Percentiles rank a stretch among this genome's conserved stretches.
These are phyloP conservation scores for Paulownia fortunei DNA, from an alignment of 257 asterid species.

Conservation along the genomic window DNA sequence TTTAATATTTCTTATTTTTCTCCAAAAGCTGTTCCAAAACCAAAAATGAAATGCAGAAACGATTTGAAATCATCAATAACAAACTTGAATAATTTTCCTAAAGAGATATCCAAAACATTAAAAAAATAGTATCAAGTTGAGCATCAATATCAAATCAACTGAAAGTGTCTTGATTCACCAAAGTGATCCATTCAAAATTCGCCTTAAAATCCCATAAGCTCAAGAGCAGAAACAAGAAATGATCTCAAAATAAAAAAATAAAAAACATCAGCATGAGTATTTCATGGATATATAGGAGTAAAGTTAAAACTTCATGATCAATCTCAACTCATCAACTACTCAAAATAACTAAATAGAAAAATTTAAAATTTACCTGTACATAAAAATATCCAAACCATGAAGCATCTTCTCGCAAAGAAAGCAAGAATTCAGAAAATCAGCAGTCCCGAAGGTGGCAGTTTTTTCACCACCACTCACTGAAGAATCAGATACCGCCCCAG, in stretches of 20 bases:
- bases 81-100: background rate
- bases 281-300: background rate
- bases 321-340: background rate
- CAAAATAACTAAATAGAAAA: background rate
- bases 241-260: background rate
- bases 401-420: conserved; percentile 80
- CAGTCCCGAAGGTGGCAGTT: conserved; percentile 24
- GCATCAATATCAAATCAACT: conserved; percentile 18
- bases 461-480: conserved; percentile 28
- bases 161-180: conserved; percentile 9
- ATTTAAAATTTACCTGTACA: conserved; percentile 67
- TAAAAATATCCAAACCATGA: conserved; percentile 87
- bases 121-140: conserved; percentile 3
- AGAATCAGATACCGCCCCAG: conserved; percentile 29
- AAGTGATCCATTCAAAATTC: background rate
- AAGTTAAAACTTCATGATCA: background rate
- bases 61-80: background rate
- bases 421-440: conserved; percentile 73
- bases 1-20: background rate
- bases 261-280: background rate
- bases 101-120: background rate
- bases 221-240: conserved; percentile 26
- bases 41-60: background rate
- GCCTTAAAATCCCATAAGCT: background rate
- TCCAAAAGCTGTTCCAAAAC: conserved; percentile 16